These are phyloP conservation scores for Phoenix dactylifera DNA, from an alignment of 176 grass and related monocot genomes.

Conservation along the genomic window DNA sequence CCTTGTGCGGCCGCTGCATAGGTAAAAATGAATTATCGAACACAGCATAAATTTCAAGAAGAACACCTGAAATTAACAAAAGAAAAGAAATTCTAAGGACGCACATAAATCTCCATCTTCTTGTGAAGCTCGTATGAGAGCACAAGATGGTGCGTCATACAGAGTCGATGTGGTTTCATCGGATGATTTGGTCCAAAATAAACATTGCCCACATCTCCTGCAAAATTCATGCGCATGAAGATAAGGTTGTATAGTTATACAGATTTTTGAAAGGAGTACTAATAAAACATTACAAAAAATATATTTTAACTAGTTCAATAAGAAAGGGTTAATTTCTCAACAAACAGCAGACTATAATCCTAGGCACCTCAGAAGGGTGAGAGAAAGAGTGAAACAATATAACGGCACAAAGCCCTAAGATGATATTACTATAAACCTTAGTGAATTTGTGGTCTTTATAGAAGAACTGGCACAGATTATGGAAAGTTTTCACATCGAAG, in stretches of 20 bases:
- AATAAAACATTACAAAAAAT: no score
- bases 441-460: no score
- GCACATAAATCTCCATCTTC: conserved; percentile 98
- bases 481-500: no score
- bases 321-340: no score
- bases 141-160: conserved; percentile 97
- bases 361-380: no score
- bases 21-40: conserved; percentile 8
- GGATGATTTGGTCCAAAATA: conserved; percentile 99
- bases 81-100: conserved; percentile 30
- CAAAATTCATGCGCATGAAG: conserved; percentile 14
- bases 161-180: conserved; percentile 97
- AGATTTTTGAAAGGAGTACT: no score
- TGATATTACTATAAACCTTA: no score
- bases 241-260: not conserved
- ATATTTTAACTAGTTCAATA: no score
- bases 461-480: no score
- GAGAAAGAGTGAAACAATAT: no score
- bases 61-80: not conserved
- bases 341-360: no score
- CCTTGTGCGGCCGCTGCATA: conserved; percentile 95
- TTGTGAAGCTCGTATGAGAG: conserved; percentile 91
- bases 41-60: conserved; percentile 2
- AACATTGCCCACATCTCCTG: conserved; percentile 92
- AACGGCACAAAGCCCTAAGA: no score